Evolutionary conservation across 257 asterid species (phyloP).

Genomic region (Capsicum chinense): DNA sequence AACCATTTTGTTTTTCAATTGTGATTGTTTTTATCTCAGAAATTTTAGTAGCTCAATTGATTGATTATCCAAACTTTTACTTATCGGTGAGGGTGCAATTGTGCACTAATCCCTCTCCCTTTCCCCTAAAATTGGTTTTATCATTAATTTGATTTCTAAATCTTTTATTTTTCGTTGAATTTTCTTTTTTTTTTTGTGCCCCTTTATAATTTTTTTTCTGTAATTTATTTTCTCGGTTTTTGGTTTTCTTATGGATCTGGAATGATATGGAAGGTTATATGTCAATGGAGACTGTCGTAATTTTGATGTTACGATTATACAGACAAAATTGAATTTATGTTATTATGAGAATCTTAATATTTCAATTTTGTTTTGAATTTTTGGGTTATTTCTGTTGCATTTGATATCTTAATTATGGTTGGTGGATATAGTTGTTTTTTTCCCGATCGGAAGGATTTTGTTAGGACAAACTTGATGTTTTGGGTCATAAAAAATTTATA

Average conservation of each 20-base stretch:
- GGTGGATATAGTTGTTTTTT: neutral
- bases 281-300: neutral
- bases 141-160: neutral
- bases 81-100: too few relatives aligned
- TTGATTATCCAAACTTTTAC: too few relatives aligned
- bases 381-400: neutral
- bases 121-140: neutral
- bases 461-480: neutral
- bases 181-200: neutral
- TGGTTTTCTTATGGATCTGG: neutral
- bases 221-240: neutral
- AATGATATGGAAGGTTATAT: neutral
- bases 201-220: neutral
- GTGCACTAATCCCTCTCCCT: too few relatives aligned
- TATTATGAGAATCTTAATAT: neutral
- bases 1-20: neutral
- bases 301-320: neutral
- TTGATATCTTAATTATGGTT: neutral
- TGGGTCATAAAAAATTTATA: neutral
- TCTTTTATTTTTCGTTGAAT: neutral
- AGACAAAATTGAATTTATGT: neutral
- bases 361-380: neutral
- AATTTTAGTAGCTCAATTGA: too few relatives aligned
- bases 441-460: neutral
- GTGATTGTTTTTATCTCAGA: too few relatives aligned